Base-by-base conservation (phyloP, 768 basidiomycete genomes). In the Rhodosporidiobolus sp. region DNA sequence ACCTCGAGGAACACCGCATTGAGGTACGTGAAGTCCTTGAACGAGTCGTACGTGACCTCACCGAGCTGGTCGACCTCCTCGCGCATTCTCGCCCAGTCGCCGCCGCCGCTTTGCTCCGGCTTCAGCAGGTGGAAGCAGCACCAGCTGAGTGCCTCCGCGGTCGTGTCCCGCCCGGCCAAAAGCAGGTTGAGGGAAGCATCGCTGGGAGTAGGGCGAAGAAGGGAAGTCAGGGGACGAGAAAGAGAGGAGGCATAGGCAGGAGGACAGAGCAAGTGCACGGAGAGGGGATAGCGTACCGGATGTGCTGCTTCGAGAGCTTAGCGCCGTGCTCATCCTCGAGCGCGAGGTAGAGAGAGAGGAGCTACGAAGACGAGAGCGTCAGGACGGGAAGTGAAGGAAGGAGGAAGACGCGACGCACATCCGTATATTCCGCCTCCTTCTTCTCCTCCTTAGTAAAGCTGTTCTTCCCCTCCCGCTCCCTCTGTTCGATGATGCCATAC, bases 231-330 rank as follows among this genome's bases (percentile, higher is more conserved):
- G 8, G 38, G 38, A 14, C 8, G 14, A 43, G 30, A 8, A 38
- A 17, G 55, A 38, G n/a, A n/a, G n/a, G n/a, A n/a, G n/a, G n/a
- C n/a, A n/a, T n/a, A n/a, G n/a, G n/a, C n/a, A n/a, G n/a, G n/a
- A n/a, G n/a, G n/a, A n/a, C n/a, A n/a, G n/a, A n/a, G n/a, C 17
- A 52, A 26, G 50, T 14, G 24, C 50, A n/a, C n/a, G n/a, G n/a
- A n/a, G 17, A 49, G n/a, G n/a, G n/a, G n/a, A n/a, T n/a, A 43
- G 38, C 50, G 55, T 0, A 72, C 65, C 71, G 71, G 17, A 73
- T 20, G 6, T 56, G 17, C 34, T 56, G 43, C 30, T 66, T n/a
- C 19, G 60, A 46, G 48, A 58, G 34, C 19, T 56, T 56, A 35
- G 52, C 30, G 9, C 60, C 67, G 14, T 68, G n/a, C 22, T 55